phyloP scores from a whole-genome alignment of 2,329 filamentous ascomycete species.

The Coniochaeta sp. region DNA sequence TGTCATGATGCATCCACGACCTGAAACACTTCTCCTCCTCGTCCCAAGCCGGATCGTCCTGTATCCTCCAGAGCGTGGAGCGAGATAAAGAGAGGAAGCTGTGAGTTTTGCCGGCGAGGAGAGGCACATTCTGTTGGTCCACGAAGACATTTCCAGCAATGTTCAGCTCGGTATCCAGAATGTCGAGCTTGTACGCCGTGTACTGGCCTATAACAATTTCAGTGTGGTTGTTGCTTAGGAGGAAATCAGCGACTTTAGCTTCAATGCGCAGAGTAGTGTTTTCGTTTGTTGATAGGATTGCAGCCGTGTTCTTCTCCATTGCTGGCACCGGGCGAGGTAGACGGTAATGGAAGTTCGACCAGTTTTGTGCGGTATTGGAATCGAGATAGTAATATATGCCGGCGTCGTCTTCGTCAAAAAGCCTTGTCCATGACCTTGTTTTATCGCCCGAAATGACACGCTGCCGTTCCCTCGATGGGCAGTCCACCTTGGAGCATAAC shows the following conservation, averaged over 20 bases:
- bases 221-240: background rate
- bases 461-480: background rate
- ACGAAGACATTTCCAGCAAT: conserved; percentile 3
- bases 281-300: too few species aligned
- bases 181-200: conserved; percentile 1
- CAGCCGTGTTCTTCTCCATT: too few species aligned
- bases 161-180: conserved; percentile 1
- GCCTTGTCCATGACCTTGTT: conserved; percentile 1
- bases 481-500: background rate
- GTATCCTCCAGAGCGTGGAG: background rate
- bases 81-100: conserved; percentile 4
- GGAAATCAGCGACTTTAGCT: background rate
- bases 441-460: background rate
- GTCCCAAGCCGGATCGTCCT: conserved; percentile 5
- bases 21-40: background rate
- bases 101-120: conserved; percentile 1
- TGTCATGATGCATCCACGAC: conserved; percentile 3
- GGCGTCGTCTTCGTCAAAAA: conserved; percentile 2
- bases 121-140: background rate
- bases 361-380: background rate
- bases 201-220: too few species aligned
- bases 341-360: too few species aligned
- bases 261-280: background rate
- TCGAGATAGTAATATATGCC: conserved; percentile 2
- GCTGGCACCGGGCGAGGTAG: too few species aligned